These are phyloP conservation scores for Blastocystis sp. DNA, from an alignment of 352 stramenopile genomes.

Conservation along the genomic window DNA sequence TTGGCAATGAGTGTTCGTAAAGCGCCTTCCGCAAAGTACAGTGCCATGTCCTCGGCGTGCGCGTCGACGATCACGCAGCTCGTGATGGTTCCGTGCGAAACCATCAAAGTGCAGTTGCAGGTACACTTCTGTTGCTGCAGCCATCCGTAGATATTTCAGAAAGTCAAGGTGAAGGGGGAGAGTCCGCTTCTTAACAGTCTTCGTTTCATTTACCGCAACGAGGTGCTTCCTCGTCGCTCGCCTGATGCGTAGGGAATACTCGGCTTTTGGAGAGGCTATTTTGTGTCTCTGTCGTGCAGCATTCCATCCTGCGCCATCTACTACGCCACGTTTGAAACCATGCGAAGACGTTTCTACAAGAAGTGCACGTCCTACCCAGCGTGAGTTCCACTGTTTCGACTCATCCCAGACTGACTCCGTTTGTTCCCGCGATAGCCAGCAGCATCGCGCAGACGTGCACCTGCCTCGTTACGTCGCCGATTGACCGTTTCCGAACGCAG, in stretches of 20 bases:
- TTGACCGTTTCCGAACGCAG: slow-evolving; percentile 68
- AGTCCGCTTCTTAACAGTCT: slow-evolving; percentile 30
- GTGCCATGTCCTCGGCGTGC: slow-evolving; percentile 32
- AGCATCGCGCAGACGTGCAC: slow-evolving; percentile 30
- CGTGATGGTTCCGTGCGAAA: slow-evolving; percentile 63
- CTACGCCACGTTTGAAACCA: slow-evolving; percentile 58
- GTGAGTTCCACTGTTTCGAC: neutral
- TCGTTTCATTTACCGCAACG: slow-evolving; percentile 38
- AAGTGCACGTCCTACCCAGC: slow-evolving; percentile 17
- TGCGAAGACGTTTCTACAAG: neutral
- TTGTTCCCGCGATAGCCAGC: slow-evolving; percentile 35
- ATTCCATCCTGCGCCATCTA: slow-evolving; percentile 67
- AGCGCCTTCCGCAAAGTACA: slow-evolving; percentile 68
- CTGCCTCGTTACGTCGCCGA: slow-evolving; percentile 43
- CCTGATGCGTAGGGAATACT: slow-evolving; percentile 45
- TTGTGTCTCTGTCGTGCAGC: slow-evolving; percentile 66
- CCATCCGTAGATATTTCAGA: slow-evolving; percentile 59
- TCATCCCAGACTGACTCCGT: slow-evolving; percentile 5
- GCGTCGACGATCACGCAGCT: slow-evolving; percentile 52
- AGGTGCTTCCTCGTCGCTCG: neutral
- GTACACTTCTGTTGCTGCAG: neutral
- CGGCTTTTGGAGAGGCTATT: slow-evolving; percentile 71
- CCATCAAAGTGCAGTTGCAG: slow-evolving; percentile 67
- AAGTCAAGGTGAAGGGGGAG: slow-evolving; percentile 39
- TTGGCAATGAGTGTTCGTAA: slow-evolving; percentile 62